phyloP scores from a whole-genome alignment of 148 eudicot species.

The Selenicereus undatus region DNA sequence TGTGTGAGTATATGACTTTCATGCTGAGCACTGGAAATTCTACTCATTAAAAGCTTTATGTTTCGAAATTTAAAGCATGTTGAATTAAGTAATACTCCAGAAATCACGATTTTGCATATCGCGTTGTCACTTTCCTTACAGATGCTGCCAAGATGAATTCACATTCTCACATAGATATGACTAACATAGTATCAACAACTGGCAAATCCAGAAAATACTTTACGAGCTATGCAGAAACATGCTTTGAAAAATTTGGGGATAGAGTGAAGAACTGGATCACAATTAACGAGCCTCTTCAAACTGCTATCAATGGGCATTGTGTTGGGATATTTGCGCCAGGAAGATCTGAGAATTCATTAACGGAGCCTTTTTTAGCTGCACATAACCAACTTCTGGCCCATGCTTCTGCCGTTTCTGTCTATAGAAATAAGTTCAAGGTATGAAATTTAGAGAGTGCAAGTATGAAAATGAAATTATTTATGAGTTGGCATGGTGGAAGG shows the following conservation, averaged over 20 bases:
- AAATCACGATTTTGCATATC: background rate
- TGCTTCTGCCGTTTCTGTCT: conserved; percentile 63
- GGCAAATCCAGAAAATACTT: conserved; percentile 69
- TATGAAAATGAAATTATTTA: conserved; percentile 19
- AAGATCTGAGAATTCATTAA: conserved; percentile 43
- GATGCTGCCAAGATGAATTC: conserved; percentile 6
- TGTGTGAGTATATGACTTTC: conserved; percentile 44
- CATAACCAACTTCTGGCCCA: conserved; percentile 86
- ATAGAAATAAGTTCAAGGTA: conserved; percentile 64
- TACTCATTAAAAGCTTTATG: background rate
- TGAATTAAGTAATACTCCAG: background rate
- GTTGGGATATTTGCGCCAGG: conserved; percentile 80
- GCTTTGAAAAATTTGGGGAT: conserved; percentile 76
- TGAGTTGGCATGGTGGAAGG: background rate
- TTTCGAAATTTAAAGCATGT: background rate
- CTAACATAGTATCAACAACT: conserved; percentile 26
- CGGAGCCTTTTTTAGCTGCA: conserved; percentile 59
- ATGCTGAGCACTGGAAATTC: background rate
- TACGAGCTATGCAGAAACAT: conserved; percentile 76
- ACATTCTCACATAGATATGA: conserved; percentile 7
- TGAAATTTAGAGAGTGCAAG: conserved; percentile 40
- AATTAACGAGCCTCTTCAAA: conserved; percentile 82
- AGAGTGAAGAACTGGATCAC: conserved; percentile 86
- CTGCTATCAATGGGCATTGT: conserved; percentile 59
- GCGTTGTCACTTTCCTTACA: background rate